Percentiles rank a stretch among this genome's conserved stretches.
Conservation (phyloP, 2,329 filamentous ascomycete species). For the Diaporthe batatas region DNA sequence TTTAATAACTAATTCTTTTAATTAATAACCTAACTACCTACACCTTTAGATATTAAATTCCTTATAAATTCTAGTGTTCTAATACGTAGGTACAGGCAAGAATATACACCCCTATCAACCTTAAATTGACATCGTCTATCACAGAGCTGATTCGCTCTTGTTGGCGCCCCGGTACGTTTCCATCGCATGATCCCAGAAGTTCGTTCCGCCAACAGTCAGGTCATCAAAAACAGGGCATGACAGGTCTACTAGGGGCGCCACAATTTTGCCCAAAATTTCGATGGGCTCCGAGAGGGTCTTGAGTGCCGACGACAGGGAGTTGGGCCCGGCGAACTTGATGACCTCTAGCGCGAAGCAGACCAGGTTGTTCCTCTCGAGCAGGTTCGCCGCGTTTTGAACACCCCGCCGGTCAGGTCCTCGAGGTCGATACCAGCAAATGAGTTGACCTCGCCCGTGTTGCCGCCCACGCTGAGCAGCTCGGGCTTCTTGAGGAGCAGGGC, state of each 20-base stretch:
- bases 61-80: too few relatives aligned
- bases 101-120: too few relatives aligned
- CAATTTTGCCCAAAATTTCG: slow-evolving; percentile 5
- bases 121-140: background rate
- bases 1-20: too few relatives aligned
- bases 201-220: slow-evolving; percentile 3
- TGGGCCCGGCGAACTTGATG: slow-evolving; percentile 17
- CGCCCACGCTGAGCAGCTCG: slow-evolving; percentile 45
- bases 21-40: too few relatives aligned
- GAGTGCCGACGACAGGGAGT: slow-evolving; percentile 11
- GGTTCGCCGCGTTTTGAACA: slow-evolving; percentile 44
- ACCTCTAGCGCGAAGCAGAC: slow-evolving; percentile 54
- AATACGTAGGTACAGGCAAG: too few relatives aligned
- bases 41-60: too few relatives aligned
- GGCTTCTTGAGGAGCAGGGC: slow-evolving; percentile 34
- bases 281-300: slow-evolving; percentile 4
- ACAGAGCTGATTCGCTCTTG: slow-evolving; percentile 17
- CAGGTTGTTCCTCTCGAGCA: slow-evolving; percentile 52
- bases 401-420: slow-evolving; percentile 47
- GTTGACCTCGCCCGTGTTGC: slow-evolving; percentile 49
- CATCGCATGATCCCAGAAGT: slow-evolving; percentile 18
- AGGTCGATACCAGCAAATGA: slow-evolving; percentile 47
- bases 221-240: slow-evolving; percentile 15
- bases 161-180: background rate
- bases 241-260: background rate